phyloP scores from a whole-genome alignment of 2,329 filamentous ascomycete genomes.

The Grosmannia clavigera region DNA sequence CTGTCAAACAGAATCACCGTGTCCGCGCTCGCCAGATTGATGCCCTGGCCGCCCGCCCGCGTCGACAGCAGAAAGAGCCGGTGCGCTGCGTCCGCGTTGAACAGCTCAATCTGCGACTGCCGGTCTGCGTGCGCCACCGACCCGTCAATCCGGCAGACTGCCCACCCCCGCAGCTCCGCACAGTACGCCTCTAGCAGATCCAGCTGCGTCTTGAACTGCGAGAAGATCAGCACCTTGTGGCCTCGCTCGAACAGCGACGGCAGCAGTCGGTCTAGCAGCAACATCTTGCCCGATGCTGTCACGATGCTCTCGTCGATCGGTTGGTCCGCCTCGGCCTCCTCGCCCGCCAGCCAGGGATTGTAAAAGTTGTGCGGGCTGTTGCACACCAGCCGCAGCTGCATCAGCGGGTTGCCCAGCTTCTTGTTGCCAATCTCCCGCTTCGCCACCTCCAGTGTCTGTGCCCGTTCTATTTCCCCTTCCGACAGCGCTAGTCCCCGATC shows the following conservation, averaged over 20 bases:
- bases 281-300: constrained; percentile 87
- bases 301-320: constrained; percentile 70
- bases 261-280: constrained; percentile 77
- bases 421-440: constrained; percentile 83
- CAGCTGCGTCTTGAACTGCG: constrained; percentile 88
- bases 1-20: constrained; percentile 84
- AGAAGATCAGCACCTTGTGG: constrained; percentile 93
- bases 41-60: constrained; percentile 84
- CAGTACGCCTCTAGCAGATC: constrained; percentile 87
- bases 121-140: constrained; percentile 64
- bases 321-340: constrained; percentile 28
- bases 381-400: constrained; percentile 84
- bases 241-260: constrained; percentile 58
- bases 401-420: constrained; percentile 83
- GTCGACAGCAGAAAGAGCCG: constrained; percentile 83
- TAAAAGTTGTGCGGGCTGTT: constrained; percentile 96
- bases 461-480: constrained; percentile 50
- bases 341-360: constrained; percentile 56
- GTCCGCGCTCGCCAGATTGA: constrained; percentile 84
- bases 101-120: constrained; percentile 57
- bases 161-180: constrained; percentile 62
- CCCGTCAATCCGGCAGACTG: constrained; percentile 82
- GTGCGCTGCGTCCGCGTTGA: constrained; percentile 47
- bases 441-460: constrained; percentile 60
- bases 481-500: constrained; percentile 14